A percentile compares a stretch with the other conserved stretches of the same genome.
These are phyloP conservation scores for Amanita rimosa DNA, from an alignment of 768 basidiomycete genomes.

Conservation along the genomic window DNA sequence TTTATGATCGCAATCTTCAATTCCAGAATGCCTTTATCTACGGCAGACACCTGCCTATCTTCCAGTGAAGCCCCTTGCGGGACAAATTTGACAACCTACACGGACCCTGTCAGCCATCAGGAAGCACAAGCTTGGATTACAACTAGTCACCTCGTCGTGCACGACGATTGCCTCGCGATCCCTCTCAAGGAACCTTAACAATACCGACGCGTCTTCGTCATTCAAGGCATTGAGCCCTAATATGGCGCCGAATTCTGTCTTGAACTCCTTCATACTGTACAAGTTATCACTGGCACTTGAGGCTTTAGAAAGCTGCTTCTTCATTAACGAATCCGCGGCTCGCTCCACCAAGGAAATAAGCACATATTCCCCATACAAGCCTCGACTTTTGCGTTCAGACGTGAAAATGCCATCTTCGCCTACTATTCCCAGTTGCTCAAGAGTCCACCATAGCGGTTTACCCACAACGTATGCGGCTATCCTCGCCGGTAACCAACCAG, in stretches of 20 bases:
- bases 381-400: slow-evolving; percentile 12
- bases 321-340: slow-evolving; percentile 48
- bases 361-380: slow-evolving; percentile 49
- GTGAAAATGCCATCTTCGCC: slow-evolving; percentile 41
- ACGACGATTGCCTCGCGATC: slow-evolving; percentile 56
- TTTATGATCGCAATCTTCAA: slow-evolving; percentile 61
- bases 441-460: slow-evolving; percentile 79
- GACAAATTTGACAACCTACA: slow-evolving; percentile 76
- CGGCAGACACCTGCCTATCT: slow-evolving; percentile 49
- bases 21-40: slow-evolving; percentile 77
- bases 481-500: slow-evolving; percentile 59
- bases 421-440: slow-evolving; percentile 67
- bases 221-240: slow-evolving; percentile 22
- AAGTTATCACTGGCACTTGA: slow-evolving; percentile 47
- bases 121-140: background rate
- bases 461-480: slow-evolving; percentile 64
- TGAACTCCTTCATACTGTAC: slow-evolving; percentile 53
- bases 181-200: slow-evolving; percentile 71
- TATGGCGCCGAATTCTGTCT: slow-evolving; percentile 39
- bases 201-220: slow-evolving; percentile 57
- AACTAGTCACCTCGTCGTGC: slow-evolving; percentile 49
- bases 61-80: slow-evolving; percentile 22
- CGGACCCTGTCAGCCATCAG: background rate
- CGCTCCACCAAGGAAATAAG: slow-evolving; percentile 50
- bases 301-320: slow-evolving; percentile 27